Percentiles rank a stretch among this genome's conserved stretches.
Evolutionary conservation across 225 moss, liverwort and hornwort genomes (phyloP).

Genomic region (Sphagnum contortum): DNA sequence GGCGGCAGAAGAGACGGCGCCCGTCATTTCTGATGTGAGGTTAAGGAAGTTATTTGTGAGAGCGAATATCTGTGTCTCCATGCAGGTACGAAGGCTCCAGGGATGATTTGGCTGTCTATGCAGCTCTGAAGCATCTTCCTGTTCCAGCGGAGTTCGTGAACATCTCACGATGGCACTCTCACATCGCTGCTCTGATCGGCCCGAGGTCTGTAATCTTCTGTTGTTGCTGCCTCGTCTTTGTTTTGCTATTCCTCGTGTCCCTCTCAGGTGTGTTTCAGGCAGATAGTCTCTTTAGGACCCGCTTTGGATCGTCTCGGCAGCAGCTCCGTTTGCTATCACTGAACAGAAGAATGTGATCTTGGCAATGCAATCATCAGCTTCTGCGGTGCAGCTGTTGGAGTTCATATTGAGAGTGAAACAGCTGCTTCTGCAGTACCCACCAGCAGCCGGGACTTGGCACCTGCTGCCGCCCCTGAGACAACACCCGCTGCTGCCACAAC

Average conservation of each 20-base stretch:
- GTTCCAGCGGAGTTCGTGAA: conserved; percentile 50
- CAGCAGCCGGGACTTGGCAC: conserved; percentile 2
- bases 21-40: not conserved
- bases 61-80: not conserved
- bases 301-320: not conserved
- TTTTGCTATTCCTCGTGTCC: not conserved
- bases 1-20: not conserved
- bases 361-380: conserved; percentile 14
- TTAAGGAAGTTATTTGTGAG: not conserved
- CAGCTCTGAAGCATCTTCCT: conserved; percentile 22
- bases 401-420: conserved; percentile 42
- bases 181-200: conserved; percentile 58
- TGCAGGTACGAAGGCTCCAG: conserved; percentile 59
- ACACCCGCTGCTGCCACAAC: not conserved
- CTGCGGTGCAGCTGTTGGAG: conserved; percentile 27
- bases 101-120: conserved; percentile 64
- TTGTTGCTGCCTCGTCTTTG: not conserved
- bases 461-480: conserved; percentile 1
- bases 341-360: not conserved
- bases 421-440: conserved; percentile 3
- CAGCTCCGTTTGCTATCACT: not conserved
- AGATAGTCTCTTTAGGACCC: not conserved
- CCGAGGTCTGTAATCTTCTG: conserved; percentile 31
- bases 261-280: not conserved
- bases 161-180: conserved; percentile 65